Evolutionary conservation across 345 rosid species (phyloP).

Genomic region (Excoecaria agallocha): DNA sequence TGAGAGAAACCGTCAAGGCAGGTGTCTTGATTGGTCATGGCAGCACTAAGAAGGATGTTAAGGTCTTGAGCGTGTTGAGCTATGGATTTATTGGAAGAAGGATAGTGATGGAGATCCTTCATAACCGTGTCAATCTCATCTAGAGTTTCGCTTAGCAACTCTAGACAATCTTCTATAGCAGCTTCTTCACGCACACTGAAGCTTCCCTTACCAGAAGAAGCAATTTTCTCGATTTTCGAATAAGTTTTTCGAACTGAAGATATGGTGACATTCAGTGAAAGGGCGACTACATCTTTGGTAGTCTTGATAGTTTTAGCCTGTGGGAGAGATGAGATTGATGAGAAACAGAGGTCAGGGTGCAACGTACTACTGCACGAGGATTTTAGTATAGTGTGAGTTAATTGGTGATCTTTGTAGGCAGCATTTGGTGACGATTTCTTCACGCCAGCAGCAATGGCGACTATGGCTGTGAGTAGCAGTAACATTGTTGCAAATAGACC

Average conservation of each 20-base stretch:
- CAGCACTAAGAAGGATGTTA: slow-evolving; percentile 22
- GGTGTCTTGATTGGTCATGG: slow-evolving; percentile 25
- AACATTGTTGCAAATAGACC: slow-evolving; percentile 22
- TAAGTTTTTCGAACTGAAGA: slow-evolving; percentile 47
- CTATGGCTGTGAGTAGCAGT: slow-evolving; percentile 15
- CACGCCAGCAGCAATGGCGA: slow-evolving; percentile 13
- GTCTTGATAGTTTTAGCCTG: slow-evolving; percentile 31
- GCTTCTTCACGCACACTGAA: background rate
- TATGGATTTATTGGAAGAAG: slow-evolving; percentile 23
- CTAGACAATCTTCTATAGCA: slow-evolving; percentile 18
- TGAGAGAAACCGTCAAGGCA: slow-evolving; percentile 28
- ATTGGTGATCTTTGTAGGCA: background rate
- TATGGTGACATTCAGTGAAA: slow-evolving; percentile 49
- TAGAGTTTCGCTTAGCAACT: slow-evolving; percentile 14
- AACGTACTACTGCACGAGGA: slow-evolving; percentile 53
- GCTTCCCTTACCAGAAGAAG: background rate
- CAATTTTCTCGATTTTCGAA: slow-evolving; percentile 43
- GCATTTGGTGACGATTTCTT: background rate
- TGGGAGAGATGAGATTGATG: slow-evolving; percentile 37
- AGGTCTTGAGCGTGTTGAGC: slow-evolving; percentile 22
- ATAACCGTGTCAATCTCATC: slow-evolving; percentile 10
- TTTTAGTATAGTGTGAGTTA: slow-evolving; percentile 34
- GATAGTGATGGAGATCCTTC: background rate
- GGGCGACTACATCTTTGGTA: slow-evolving; percentile 52
- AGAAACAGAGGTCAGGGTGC: slow-evolving; percentile 60